Base-by-base conservation (phyloP, 306 rosid species). In the Rubus parviflorus region DNA sequence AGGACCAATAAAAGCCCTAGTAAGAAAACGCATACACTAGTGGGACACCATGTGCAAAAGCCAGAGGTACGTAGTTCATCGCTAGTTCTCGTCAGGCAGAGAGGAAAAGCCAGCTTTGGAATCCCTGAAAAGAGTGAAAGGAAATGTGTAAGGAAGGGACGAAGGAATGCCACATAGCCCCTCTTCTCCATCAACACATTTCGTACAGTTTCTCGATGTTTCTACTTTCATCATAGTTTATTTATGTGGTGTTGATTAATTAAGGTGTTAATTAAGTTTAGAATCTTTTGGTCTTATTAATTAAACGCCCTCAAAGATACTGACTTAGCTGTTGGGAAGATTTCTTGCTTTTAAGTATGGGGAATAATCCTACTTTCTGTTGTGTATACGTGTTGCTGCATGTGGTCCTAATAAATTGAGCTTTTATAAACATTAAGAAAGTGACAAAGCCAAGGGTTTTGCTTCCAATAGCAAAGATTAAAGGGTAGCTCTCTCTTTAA, bases 1-100 rank as follows among this genome's bases (percentile, higher is more conserved):
- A 45, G 19, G 42, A 35, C 60, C 16, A 56, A 13, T 74, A 19
- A 23, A 75, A 30, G 49, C 7, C 22, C 49, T 3, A 1, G 20
- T 6, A 30, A 53, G 41, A 22, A 48, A 45, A 8, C 62, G 25
- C 8, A 48, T 2, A 40, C 4, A 66, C 48, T 64, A 83, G 86
- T 85, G 92, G 89, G 91, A 47, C 74, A 68, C 57, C 95, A 90
- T 81, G 97, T 90, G 93, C 90, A 46, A 70, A 77, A 83, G 88
- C 58, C 61, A 81, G 87, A 77, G 77, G 84, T 70, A 42, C 46
- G 46, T 64, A 1, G 47, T 64, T 64, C 70, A 38, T 84, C 72
- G 53, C 69, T 56, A 47, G 56, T 77, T 74, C 42, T 23, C 71
- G 11, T 47, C 53, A 69, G 82, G 73, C 22, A 86, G 83, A 83